Base-by-base conservation (phyloP, 1,139 yeast genomes). In the Hemisphaericaspora subhashii region DNA sequence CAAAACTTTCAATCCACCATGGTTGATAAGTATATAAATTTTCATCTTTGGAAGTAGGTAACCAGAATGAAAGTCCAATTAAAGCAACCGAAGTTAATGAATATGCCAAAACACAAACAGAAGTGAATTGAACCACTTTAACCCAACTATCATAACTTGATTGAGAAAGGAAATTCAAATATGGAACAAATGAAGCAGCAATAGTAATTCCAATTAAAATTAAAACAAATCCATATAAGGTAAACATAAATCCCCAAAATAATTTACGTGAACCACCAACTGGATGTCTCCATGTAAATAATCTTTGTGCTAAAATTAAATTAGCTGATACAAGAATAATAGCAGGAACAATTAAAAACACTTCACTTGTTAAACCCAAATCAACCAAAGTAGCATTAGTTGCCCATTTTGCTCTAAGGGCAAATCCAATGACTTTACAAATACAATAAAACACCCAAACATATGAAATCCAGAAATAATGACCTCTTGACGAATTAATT, bases 211-310 rank as follows among this genome's bases (percentile, higher is more conserved):
- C 64, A 31, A 69, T 52, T 30, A 69, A 55, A 10, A 59, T 50
- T 3, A 47, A 39, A 25, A 69, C 74, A 20, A 65, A 46, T 3
- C 41, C 46, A 45, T 69, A 69, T 41, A 64, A 52, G 1, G 42
- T 41, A 33, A 59, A 50, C 74, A 69, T 69, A 37, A 58, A 45
- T 37, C 54, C 42, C 63, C 68, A 67, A 46, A 69, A 69, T 33
- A 68, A 50, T 33, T 46, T 52, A 35, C 73, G 50, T 20, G 68
- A 62, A 45, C 75, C 75, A 40, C 74, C 74, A 3, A 68, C 74
- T 11, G 75, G 75, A 52, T 69, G 75, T 53, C 75, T 59, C 74
- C 74, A 69, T 2, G 73, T 68, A 48, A 69, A 69, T 25, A 69
- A 53, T 45, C 75, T 57, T 49, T 68, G 74, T 10, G 74, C 72